Evolutionary conservation across 345 rosid species (phyloP).

Genomic region (Lepidium sativum): DNA sequence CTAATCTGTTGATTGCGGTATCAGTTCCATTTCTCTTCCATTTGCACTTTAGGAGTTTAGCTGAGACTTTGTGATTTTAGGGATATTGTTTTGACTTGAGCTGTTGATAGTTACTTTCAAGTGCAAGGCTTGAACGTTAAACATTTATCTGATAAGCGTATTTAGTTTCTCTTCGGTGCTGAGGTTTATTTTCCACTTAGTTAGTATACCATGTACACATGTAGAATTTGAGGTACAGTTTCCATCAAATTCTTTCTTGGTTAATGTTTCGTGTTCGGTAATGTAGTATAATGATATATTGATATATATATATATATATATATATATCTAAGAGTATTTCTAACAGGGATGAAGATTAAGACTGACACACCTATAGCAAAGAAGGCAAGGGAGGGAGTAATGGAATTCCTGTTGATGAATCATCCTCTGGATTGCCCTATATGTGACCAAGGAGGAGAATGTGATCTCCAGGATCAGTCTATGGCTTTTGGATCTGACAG

Average conservation of each 20-base stretch:
- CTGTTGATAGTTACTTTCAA: background rate
- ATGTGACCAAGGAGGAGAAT: constrained; percentile 98
- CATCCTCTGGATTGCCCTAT: constrained; percentile 98
- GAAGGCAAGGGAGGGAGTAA: constrained; percentile 97
- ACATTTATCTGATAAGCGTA: background rate
- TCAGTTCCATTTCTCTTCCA: background rate
- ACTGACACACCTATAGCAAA: constrained; percentile 91
- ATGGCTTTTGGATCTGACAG: constrained; percentile 99
- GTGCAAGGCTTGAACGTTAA: background rate
- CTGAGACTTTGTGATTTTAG: background rate
- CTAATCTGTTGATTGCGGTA: background rate
- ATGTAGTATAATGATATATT: background rate
- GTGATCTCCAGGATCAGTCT: constrained; percentile 99
- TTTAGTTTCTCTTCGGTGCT: background rate
- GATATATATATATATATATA: too few relatives aligned
- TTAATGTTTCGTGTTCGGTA: background rate
- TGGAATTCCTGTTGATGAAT: constrained; percentile 96
- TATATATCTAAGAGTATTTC: background rate
- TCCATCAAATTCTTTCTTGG: background rate
- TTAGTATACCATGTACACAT: background rate
- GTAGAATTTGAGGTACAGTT: background rate
- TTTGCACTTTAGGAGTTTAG: background rate
- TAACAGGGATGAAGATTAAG: constrained; percentile 94
- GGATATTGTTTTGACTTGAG: background rate
- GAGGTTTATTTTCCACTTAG: background rate